A percentile compares a stretch with the other conserved stretches of the same genome.
Evolutionary conservation across 2,329 filamentous ascomycete genomes (phyloP).

Genomic region (Pseudophaeomoniella oleicola): DNA sequence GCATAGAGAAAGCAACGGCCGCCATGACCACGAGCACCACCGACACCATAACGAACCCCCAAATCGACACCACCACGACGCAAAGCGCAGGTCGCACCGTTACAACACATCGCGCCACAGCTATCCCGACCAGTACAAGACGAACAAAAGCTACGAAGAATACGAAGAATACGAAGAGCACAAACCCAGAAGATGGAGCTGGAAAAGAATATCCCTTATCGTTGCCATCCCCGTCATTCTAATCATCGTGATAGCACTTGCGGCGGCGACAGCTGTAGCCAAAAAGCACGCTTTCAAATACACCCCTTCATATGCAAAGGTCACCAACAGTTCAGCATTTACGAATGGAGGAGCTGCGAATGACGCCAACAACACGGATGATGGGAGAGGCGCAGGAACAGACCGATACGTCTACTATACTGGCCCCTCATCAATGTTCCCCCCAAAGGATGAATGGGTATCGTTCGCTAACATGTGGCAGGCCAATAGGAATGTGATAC

Average conservation of each 20-base stretch:
- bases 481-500: constrained; percentile 2
- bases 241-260: constrained; percentile 3
- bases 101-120: not conserved
- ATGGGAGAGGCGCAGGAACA: constrained; percentile 1
- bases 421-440: constrained; percentile 1
- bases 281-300: constrained; percentile 2
- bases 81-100: constrained; percentile 1
- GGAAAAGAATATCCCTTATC: constrained; percentile 1
- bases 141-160: constrained; percentile 1
- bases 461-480: constrained; percentile 3
- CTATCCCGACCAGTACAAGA: constrained; percentile 1
- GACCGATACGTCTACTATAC: constrained; percentile 2
- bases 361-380: constrained; percentile 2
- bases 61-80: constrained; percentile 1
- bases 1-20: constrained; percentile 1
- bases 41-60: constrained; percentile 1
- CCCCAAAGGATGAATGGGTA: constrained; percentile 1
- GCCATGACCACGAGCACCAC: constrained; percentile 1
- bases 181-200: constrained; percentile 2
- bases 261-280: constrained; percentile 1
- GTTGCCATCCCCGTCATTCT: constrained; percentile 1
- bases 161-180: constrained; percentile 2
- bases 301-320: constrained; percentile 1
- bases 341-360: constrained; percentile 1
- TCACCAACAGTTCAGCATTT: constrained; percentile 2